These are phyloP conservation scores for Fusarium chaquense DNA, from an alignment of 2,329 filamentous ascomycete genomes.

Conservation along the genomic window DNA sequence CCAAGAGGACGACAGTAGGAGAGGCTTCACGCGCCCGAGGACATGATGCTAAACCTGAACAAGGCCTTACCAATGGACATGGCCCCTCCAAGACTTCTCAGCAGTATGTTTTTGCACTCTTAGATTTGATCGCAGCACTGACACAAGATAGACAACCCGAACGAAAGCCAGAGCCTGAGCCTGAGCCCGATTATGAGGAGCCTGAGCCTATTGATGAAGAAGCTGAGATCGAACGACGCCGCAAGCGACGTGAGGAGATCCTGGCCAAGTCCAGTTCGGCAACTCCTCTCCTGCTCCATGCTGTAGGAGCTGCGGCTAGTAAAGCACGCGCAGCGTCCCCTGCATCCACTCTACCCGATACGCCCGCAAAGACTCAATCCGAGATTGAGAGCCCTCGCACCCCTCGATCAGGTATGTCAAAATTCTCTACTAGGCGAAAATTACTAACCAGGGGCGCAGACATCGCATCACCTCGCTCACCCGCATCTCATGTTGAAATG, in stretches of 20 bases:
- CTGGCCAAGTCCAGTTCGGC: constrained; percentile 83
- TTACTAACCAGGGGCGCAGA: constrained; percentile 50
- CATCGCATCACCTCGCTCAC: constrained; percentile 57
- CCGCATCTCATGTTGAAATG: constrained; percentile 63
- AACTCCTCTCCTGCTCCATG: constrained; percentile 80
- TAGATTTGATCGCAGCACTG: constrained; percentile 5
- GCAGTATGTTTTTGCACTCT: constrained; percentile 27
- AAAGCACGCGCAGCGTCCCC: constrained; percentile 66
- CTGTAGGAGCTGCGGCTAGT: constrained; percentile 70
- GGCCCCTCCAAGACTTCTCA: constrained; percentile 27
- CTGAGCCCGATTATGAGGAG: constrained; percentile 59
- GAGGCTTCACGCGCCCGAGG: constrained; percentile 69
- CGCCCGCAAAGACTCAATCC: constrained; percentile 51
- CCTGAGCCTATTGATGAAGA: constrained; percentile 80
- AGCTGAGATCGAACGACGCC: constrained; percentile 84
- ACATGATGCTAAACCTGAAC: constrained; percentile 76
- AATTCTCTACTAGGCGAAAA: background rate
- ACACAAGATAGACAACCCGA: constrained; percentile 43
- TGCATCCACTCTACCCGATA: constrained; percentile 61
- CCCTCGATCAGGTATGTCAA: constrained; percentile 61
- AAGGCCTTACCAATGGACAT: constrained; percentile 57
- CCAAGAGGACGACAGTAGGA: constrained; percentile 71
- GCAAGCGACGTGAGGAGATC: constrained; percentile 85
- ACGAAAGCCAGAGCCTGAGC: constrained; percentile 42
- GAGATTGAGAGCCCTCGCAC: constrained; percentile 59